Evolutionary conservation across 257 asterid species (phyloP).

Genomic region (Nicotiana sylvestris): DNA sequence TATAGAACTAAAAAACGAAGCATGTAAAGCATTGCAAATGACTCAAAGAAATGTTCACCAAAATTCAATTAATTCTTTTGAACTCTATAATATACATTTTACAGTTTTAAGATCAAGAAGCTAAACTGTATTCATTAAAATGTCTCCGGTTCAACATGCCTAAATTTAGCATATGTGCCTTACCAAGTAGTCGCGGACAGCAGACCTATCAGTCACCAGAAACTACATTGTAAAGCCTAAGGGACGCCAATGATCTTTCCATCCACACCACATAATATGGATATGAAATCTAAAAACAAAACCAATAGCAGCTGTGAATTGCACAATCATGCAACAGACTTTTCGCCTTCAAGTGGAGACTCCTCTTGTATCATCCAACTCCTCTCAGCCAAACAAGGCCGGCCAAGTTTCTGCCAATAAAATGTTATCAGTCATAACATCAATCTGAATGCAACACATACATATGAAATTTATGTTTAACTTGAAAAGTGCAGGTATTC

Average conservation of each 20-base stretch:
- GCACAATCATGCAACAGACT: background rate
- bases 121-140: background rate
- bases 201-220: background rate
- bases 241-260: background rate
- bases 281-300: background rate
- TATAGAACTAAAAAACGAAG: background rate
- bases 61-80: background rate
- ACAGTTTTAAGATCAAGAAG: background rate
- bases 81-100: background rate
- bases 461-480: background rate
- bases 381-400: slow-evolving; percentile 30
- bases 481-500: background rate
- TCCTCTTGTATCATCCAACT: slow-evolving; percentile 15
- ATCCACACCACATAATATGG: background rate
- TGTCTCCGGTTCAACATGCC: background rate
- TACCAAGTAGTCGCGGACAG: background rate
- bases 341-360: background rate
- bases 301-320: background rate
- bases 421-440: background rate
- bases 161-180: background rate
- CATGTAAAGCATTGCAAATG: background rate
- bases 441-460: background rate
- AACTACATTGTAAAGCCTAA: background rate
- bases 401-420: slow-evolving; percentile 46
- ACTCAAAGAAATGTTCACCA: background rate